Evolutionary conservation across 768 basidiomycete genomes (phyloP).

Genomic region (Lactarius hengduanensis): DNA sequence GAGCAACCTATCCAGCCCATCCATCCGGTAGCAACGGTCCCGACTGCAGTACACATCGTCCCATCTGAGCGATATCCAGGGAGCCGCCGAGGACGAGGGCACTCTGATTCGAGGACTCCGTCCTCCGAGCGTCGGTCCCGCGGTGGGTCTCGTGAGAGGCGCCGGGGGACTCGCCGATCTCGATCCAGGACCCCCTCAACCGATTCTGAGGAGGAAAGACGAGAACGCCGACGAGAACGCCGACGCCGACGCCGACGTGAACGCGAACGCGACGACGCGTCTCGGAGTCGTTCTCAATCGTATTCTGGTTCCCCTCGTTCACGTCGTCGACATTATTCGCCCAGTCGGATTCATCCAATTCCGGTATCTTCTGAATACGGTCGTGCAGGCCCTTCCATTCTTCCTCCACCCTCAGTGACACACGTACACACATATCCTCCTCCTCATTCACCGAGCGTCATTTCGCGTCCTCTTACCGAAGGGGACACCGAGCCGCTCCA

Average conservation of each 20-base stretch:
- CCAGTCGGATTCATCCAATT: background rate
- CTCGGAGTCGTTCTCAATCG: background rate
- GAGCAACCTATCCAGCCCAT: slow-evolving; percentile 2
- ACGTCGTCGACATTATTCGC: slow-evolving; percentile 2
- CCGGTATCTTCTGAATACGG: slow-evolving; percentile 14
- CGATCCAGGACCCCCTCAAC: slow-evolving; percentile 6
- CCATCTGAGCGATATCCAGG: background rate
- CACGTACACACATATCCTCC: slow-evolving; percentile 16
- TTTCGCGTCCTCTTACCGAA: slow-evolving; percentile 1
- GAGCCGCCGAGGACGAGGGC: background rate
- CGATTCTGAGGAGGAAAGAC: slow-evolving; percentile 2
- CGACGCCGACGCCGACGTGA: background rate
- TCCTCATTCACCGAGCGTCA: slow-evolving; percentile 1
- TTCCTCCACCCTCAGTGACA: background rate
- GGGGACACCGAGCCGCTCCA: slow-evolving; percentile 12
- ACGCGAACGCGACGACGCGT: background rate
- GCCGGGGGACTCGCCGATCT: background rate
- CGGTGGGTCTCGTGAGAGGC: slow-evolving; percentile 9
- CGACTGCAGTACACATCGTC: slow-evolving; percentile 10
- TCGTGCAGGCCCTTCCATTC: slow-evolving; percentile 1
- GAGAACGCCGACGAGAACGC: background rate
- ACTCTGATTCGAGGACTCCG: slow-evolving; percentile 15
- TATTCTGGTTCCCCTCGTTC: slow-evolving; percentile 1
- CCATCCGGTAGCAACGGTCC: background rate
- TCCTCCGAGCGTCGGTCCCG: slow-evolving; percentile 11